phyloP scores from a whole-genome alignment of 2,329 filamentous ascomycete genomes.

The Paraphoma chrysanthemicola region DNA sequence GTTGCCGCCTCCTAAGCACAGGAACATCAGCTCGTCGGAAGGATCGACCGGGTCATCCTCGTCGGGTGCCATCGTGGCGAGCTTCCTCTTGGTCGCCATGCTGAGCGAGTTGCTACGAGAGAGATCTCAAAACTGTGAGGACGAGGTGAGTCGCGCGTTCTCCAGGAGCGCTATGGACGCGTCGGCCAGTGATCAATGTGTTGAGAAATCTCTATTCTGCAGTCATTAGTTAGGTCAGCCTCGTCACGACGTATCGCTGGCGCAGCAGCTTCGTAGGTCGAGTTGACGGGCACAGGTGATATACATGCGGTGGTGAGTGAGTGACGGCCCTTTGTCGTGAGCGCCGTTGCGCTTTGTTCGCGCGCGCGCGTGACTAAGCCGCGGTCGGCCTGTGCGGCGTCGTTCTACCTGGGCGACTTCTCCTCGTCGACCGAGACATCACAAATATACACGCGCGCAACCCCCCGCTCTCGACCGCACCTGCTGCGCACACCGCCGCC shows the following conservation, averaged over 20 bases:
- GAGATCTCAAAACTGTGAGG: no score
- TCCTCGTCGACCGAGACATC: conserved; percentile 19
- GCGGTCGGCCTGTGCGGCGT: conserved; percentile 27
- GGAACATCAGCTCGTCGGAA: conserved; percentile 91
- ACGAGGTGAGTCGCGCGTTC: no score
- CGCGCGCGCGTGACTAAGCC: conserved; percentile 35
- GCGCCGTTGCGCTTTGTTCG: conserved; percentile 26
- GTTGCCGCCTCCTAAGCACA: conserved; percentile 92
- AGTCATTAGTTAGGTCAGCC: conserved; percentile 9
- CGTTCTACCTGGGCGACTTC: conserved; percentile 20
- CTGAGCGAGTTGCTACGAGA: neutral
- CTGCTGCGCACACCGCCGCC: neutral
- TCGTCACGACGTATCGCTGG: neutral
- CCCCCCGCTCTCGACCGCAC: neutral
- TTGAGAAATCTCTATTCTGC: neutral
- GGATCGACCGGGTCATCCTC: conserved; percentile 90
- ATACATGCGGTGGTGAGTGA: neutral
- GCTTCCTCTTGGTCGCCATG: conserved; percentile 96
- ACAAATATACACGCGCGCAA: neutral
- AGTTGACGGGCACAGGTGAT: neutral
- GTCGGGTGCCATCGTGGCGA: conserved; percentile 75
- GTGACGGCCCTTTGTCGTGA: neutral
- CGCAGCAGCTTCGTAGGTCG: no score
- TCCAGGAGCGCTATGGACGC: no score
- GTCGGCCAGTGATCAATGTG: neutral